Conservation (phyloP, 1,284 basidiomycete genomes). For the Sanghuangporus weigelae region DNA sequence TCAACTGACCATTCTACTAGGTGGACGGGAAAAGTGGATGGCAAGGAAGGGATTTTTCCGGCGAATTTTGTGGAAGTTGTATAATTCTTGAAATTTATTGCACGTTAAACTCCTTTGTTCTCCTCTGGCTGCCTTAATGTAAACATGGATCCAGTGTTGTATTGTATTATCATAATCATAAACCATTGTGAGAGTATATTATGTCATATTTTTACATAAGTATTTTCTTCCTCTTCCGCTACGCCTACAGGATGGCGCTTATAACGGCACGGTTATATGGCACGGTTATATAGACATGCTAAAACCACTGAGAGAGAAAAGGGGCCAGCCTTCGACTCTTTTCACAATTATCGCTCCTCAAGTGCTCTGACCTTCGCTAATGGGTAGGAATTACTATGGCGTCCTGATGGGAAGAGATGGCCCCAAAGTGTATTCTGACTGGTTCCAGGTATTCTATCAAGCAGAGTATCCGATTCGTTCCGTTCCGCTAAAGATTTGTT, state of each 20-base stretch:
- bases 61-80: slow-evolving; percentile 50
- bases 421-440: slow-evolving; percentile 28
- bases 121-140: neutral
- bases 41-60: slow-evolving; percentile 47
- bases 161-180: no score
- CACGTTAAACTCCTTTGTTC: neutral
- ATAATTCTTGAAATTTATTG: slow-evolving; percentile 20
- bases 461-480: no score
- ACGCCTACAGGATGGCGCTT: neutral
- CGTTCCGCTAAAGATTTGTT: no score
- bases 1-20: slow-evolving; percentile 30
- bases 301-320: neutral
- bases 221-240: no score
- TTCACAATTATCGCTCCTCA: neutral
- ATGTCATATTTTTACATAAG: no score
- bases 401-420: slow-evolving; percentile 31
- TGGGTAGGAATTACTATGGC: slow-evolving; percentile 29
- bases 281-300: neutral
- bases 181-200: no score
- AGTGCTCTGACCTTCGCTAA: slow-evolving; percentile 19
- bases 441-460: slow-evolving; percentile 21
- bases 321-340: neutral
- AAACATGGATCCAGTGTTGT: neutral
- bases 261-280: neutral
- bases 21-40: slow-evolving; percentile 58